A percentile compares a stretch with the other conserved stretches of the same genome.
These are phyloP conservation scores for Gentiana macrophylla DNA, from an alignment of 257 asterid genomes.

Conservation along the genomic window DNA sequence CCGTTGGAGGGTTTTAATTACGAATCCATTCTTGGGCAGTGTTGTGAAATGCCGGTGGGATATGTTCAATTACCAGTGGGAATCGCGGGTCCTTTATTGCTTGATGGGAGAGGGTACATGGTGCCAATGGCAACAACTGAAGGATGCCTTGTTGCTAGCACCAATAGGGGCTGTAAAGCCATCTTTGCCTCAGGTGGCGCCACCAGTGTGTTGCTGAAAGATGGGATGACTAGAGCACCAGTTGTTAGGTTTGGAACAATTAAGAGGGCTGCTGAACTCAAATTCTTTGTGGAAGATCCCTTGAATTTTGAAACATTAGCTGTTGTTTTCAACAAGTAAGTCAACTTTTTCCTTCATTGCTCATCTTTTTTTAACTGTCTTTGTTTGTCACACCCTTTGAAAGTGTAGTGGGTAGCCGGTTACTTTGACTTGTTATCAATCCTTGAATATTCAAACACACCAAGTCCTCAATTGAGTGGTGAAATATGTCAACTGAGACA, in stretches of 20 bases:
- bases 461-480: too few species aligned
- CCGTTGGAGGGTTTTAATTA: slow-evolving; percentile 51
- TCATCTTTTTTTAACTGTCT: too few species aligned
- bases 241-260: slow-evolving; percentile 41
- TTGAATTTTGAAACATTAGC: slow-evolving; percentile 33
- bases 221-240: slow-evolving; percentile 57
- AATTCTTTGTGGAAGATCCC: slow-evolving; percentile 42
- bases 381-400: too few species aligned
- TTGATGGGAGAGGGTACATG: slow-evolving; percentile 40
- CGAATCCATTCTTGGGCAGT: slow-evolving; percentile 48
- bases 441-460: too few species aligned
- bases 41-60: slow-evolving; percentile 69
- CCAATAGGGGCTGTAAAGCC: slow-evolving; percentile 57
- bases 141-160: slow-evolving; percentile 53
- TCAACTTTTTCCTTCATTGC: not conserved
- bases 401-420: too few species aligned
- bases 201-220: slow-evolving; percentile 27
- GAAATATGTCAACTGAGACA: too few species aligned
- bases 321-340: slow-evolving; percentile 40
- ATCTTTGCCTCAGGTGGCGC: slow-evolving; percentile 44
- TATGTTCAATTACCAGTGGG: slow-evolving; percentile 57
- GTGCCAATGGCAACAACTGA: slow-evolving; percentile 64
- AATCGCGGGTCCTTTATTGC: slow-evolving; percentile 51
- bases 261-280: slow-evolving; percentile 40
- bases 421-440: too few species aligned